A percentile compares a stretch with the other conserved stretches of the same genome.
phyloP scores from a whole-genome alignment of 805 yeast species.

The Ogataea wickerhamii region DNA sequence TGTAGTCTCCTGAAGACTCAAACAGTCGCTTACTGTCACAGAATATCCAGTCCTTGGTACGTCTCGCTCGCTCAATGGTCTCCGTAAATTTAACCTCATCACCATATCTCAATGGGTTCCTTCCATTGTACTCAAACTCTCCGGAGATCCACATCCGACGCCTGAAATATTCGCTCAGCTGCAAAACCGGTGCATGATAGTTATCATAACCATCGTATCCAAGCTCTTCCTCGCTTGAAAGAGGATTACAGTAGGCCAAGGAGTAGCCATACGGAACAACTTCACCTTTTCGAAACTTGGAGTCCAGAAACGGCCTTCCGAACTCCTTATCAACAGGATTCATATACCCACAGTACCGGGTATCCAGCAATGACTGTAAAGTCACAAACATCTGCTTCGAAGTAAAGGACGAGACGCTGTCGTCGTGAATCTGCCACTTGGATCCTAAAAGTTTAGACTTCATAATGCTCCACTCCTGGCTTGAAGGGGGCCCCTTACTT shows the following conservation, averaged over 20 bases:
- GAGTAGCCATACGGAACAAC: slow-evolving; percentile 54
- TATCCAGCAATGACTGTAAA: slow-evolving; percentile 23
- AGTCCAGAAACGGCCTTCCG: slow-evolving; percentile 5
- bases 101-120: slow-evolving; percentile 35
- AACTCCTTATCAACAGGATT: neutral
- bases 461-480: slow-evolving; percentile 9
- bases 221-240: slow-evolving; percentile 41
- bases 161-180: slow-evolving; percentile 33
- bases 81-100: slow-evolving; percentile 50
- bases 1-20: slow-evolving; percentile 21
- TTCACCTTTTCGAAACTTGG: slow-evolving; percentile 17
- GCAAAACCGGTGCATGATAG: slow-evolving; percentile 59
- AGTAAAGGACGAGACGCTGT: slow-evolving; percentile 25
- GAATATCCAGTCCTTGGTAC: slow-evolving; percentile 33
- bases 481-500: slow-evolving; percentile 1
- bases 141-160: slow-evolving; percentile 86
- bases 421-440: slow-evolving; percentile 27
- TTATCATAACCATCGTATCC: slow-evolving; percentile 79
- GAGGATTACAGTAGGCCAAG: slow-evolving; percentile 64
- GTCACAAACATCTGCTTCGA: slow-evolving; percentile 28
- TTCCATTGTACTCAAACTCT: slow-evolving; percentile 38
- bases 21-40: slow-evolving; percentile 57
- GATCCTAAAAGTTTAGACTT: slow-evolving; percentile 14
- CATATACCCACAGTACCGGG: slow-evolving; percentile 15
- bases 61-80: slow-evolving; percentile 39